Evolutionary conservation across 176 grass and related monocot genomes (phyloP).

Genomic region (Ampelocalamus luodianensis): DNA sequence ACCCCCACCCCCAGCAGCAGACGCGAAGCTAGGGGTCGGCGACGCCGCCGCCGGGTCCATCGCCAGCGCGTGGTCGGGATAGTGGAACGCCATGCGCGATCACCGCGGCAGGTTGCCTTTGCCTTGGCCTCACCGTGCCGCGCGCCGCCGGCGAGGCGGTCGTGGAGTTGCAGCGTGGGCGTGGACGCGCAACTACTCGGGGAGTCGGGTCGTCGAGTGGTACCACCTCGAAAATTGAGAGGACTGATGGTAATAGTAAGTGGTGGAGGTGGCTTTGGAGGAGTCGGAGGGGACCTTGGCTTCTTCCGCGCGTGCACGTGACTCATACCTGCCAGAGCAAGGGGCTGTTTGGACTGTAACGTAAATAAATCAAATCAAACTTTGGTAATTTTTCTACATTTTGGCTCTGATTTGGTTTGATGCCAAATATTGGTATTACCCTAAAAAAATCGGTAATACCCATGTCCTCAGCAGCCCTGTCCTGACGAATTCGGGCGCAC

Average conservation of each 20-base stretch:
- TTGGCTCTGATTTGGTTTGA: no score
- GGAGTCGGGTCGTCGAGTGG: neutral
- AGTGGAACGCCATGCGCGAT: slow-evolving; percentile 53
- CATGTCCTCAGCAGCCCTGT: no score
- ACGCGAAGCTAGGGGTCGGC: slow-evolving; percentile 34
- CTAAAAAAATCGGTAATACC: no score
- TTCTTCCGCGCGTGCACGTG: slow-evolving; percentile 20
- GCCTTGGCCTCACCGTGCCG: neutral
- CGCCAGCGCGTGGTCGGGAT: slow-evolving; percentile 53
- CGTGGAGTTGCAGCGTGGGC: neutral
- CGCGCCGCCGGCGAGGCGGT: neutral
- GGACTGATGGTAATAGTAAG: slow-evolving; percentile 7
- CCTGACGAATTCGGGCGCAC: no score
- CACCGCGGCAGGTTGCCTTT: neutral
- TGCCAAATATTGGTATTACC: no score
- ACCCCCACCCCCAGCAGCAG: neutral
- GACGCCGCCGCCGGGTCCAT: slow-evolving; percentile 43
- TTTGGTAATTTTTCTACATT: no score
- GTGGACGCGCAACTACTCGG: neutral
- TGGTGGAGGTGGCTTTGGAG: slow-evolving; percentile 18
- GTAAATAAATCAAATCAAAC: no score
- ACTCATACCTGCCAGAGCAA: slow-evolving; percentile 13
- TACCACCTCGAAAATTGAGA: slow-evolving; percentile 18
- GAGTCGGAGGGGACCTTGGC: neutral
- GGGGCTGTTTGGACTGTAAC: no score